Evolutionary conservation across 352 stramenopile species (phyloP), one percentile per base, ranked within the genome.

Genomic region (Globisporangium abappressorium): DNA sequence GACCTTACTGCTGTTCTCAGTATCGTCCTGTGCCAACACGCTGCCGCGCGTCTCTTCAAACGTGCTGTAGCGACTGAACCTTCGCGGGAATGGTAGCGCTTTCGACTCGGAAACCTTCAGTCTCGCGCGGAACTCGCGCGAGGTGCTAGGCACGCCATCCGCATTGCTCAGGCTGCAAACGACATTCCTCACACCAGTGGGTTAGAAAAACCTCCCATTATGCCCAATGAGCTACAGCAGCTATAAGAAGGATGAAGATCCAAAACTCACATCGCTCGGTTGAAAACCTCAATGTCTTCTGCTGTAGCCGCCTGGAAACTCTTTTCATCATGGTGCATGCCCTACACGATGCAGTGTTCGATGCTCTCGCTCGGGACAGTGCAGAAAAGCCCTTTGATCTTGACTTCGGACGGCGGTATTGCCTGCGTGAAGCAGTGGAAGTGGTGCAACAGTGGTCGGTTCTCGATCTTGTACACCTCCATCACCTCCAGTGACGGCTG

Each of bases 401-500:
- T 90, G 11, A 73, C 65, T 12, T 74, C 70, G 0, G 55, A 30
- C 0, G 38, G 20, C 4, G 69, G 20, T 5, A 81, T 53, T 1
- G 68, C 57, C 14, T 49, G 63, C 26, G 81, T 75, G 64, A 80
- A 81, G 18, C 59, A 71, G 63, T 92, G 85, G 43, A 94, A 94
- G 9, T 62, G 66, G 33, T 84, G 64, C 11, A 95, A 57, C 22
- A 94, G 38, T 49, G 75, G 73, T 12, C 70, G 69, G 62, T 95
- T 93, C 57, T 94, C 85, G 62, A 95, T 82, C 58, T 94, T 94
- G 68, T 83, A 95, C 41, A 95, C 87, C 34, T 89, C 80, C 28
- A 85, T 63, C 8, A 95, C 84, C n/a, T 92, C 70, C n/a, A 93
- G 43, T 0, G 38, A 24, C 9, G 36, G 38, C 22, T 26, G 64